Evolutionary conservation across 129 eudicot genomes (phyloP).

Genomic region (Flaveria linearis): DNA sequence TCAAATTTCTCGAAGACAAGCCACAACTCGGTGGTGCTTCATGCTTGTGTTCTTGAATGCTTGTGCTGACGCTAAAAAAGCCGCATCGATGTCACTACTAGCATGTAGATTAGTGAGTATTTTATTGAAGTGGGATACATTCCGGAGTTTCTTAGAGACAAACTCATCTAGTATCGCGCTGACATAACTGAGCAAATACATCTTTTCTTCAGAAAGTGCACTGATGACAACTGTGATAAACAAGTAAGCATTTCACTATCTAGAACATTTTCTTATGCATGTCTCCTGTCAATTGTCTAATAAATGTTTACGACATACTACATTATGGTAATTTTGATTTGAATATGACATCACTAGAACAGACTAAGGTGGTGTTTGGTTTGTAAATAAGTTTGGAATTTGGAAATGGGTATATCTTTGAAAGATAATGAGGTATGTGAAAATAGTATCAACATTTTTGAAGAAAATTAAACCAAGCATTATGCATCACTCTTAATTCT

Average conservation of each 20-base stretch:
- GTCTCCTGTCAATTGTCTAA: neutral
- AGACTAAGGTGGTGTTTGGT: neutral
- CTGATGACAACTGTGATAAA: neutral
- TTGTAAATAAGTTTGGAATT: neutral
- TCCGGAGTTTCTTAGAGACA: conserved; percentile 6
- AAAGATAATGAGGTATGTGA: neutral
- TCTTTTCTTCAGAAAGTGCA: conserved; percentile 18
- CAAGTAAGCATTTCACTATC: conserved; percentile 28
- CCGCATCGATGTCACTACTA: neutral
- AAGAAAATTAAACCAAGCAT: neutral
- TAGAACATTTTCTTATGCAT: neutral
- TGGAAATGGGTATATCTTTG: neutral
- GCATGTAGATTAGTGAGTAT: neutral
- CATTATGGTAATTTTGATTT: neutral
- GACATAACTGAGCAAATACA: neutral
- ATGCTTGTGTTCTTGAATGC: neutral
- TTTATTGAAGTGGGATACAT: neutral
- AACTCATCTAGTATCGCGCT: neutral
- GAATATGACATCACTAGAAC: neutral
- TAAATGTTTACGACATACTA: neutral
- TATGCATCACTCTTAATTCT: neutral
- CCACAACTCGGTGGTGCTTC: neutral
- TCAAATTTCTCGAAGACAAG: neutral
- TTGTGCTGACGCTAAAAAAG: neutral
- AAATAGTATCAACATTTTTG: neutral